Base-by-base conservation (phyloP, 352 stramenopile species). In the Phytophthora hibernalis region DNA sequence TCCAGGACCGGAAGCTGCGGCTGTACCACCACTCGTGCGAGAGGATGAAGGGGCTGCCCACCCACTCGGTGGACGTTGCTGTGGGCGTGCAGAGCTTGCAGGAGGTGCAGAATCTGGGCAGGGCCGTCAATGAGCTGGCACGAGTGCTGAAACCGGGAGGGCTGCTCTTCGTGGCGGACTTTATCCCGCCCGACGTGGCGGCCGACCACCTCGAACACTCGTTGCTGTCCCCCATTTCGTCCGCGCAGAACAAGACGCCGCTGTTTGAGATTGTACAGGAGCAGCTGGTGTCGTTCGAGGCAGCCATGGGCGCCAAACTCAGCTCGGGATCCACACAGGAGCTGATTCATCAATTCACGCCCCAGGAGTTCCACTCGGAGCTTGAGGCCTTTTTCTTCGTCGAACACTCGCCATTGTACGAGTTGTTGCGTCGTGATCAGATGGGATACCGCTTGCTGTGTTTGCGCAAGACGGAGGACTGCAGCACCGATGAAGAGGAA, bases 21-120 rank as follows among this genome's bases (percentile, higher is more conserved):
- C 77, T 89, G 57, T 79, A 86, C 58, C 77, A 90, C 52, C 77
- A 90, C 37, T 86, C 72, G 61, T 90, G 81, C 52, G 85, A 93
- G 66, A 74, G 74, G 38, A 85, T 93, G 75, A 74, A 72, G 28
- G 72, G 76, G 3, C 64, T 90, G 12, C 67, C 77, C 12, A 75
- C 79, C 0, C 54, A 71, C 47, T 93, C 85, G 10, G 68, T 91
- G 9, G 82, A 93, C 49, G 52, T 90, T 12, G 78, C 74, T 3
- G 72, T 77, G 0, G 75, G 60, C 1, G 85, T 91, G 20, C 85
- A 93, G 60, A 81, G 77, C 44, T 74, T 93, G 10, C 85, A 93
- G 48, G 85, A 93, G 30, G 78, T 93, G 42, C 63, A 77, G 45
- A 64, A 86, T 47, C 51, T 90, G 7, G 44, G 58, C 8, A 55